phyloP scores from a whole-genome alignment of 176 grass and related monocot species.

The Ananas comosus region DNA sequence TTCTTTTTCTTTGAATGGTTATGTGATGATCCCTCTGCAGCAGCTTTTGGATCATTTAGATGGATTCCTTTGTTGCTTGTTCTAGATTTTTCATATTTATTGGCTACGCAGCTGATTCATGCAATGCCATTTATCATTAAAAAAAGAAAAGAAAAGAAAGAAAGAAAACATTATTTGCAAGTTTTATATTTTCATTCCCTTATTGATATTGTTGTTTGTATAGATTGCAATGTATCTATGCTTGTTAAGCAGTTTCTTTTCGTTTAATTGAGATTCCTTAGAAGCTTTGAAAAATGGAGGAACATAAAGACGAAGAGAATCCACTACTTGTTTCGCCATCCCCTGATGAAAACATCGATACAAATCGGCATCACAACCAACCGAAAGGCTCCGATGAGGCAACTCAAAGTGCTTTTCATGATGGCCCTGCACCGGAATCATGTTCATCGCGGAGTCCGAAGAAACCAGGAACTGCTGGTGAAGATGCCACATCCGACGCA shows the following conservation, averaged over 20 bases:
- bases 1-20: too few species aligned
- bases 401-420: background rate
- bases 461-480: background rate
- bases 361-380: background rate
- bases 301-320: background rate
- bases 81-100: too few species aligned
- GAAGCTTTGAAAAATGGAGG: background rate
- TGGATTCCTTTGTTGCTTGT: too few species aligned
- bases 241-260: too few species aligned
- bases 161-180: too few species aligned
- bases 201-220: too few species aligned
- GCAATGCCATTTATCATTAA: background rate
- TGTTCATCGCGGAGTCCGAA: background rate
- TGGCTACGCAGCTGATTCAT: too few species aligned
- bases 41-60: too few species aligned
- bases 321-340: background rate
- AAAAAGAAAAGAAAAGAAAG: background rate
- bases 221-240: too few species aligned
- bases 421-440: background rate
- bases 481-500: background rate
- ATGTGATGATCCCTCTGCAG: too few species aligned
- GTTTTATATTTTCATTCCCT: too few species aligned
- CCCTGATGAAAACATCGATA: background rate
- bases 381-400: background rate
- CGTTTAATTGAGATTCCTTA: too few species aligned